Conservation (phyloP, 225 moss, liverwort and hornwort species). For the Physcomitrellopsis africana region DNA sequence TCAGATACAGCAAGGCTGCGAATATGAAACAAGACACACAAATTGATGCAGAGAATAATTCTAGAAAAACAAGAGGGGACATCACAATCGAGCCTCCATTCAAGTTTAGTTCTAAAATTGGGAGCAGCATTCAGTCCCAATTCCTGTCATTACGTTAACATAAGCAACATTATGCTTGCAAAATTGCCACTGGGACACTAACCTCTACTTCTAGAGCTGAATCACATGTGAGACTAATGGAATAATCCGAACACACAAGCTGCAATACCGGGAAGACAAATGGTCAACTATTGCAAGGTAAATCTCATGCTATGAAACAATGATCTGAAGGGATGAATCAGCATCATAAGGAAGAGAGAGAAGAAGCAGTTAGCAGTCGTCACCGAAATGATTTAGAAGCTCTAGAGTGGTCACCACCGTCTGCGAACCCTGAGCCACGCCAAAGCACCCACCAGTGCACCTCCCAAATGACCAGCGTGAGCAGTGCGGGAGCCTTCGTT, state of each 20-base stretch:
- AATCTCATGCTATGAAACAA: neutral
- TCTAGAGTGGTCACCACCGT: conserved; percentile 34
- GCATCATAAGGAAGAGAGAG: neutral
- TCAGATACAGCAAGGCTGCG: too few relatives aligned
- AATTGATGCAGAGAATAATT: too few relatives aligned
- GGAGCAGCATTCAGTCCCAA: too few relatives aligned
- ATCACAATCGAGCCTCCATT: too few relatives aligned
- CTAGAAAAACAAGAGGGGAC: too few relatives aligned
- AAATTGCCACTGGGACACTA: too few relatives aligned
- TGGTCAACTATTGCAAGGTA: neutral
- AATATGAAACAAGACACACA: too few relatives aligned
- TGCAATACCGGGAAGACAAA: conserved; percentile 13
- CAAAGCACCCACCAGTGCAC: conserved; percentile 71
- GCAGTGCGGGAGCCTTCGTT: conserved; percentile 66
- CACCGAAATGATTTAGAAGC: conserved; percentile 2
- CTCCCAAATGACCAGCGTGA: conserved; percentile 90
- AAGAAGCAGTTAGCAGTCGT: conserved; percentile 12
- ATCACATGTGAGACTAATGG: neutral
- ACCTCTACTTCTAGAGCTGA: too few relatives aligned
- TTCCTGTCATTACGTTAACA: conserved; percentile 17
- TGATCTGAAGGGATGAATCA: conserved; percentile 4
- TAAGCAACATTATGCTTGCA: neutral
- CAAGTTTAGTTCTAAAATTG: too few relatives aligned
- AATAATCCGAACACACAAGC: conserved; percentile 26
- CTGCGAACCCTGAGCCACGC: conserved; percentile 65